Conservation (phyloP, 2,329 filamentous ascomycete genomes). For the Ophiocordyceps camponoti-leonardi region DNA sequence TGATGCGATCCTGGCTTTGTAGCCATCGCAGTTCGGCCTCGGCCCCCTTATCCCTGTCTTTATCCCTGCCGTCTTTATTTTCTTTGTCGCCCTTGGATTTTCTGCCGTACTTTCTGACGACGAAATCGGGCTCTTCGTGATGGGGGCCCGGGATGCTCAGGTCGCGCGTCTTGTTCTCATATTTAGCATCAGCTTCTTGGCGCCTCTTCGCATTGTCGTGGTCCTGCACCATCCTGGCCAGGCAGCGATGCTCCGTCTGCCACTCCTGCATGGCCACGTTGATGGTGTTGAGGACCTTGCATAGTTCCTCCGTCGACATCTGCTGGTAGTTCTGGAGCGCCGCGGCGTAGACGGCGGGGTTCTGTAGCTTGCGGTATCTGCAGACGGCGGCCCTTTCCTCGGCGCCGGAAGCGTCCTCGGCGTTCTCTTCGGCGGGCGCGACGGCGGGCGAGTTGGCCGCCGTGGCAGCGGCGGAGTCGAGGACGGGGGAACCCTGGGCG, state of each 20-base stretch:
- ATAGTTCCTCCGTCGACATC: constrained; percentile 28
- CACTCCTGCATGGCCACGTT: constrained; percentile 30
- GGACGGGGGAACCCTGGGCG: constrained; percentile 18
- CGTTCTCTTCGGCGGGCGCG: constrained; percentile 11
- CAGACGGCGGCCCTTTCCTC: constrained; percentile 18
- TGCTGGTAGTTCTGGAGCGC: constrained; percentile 32
- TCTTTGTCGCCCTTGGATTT: constrained; percentile 27
- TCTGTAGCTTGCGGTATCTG: constrained; percentile 31
- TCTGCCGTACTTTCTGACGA: constrained; percentile 12
- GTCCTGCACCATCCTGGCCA: constrained; percentile 35
- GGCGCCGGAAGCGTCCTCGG: constrained; percentile 17
- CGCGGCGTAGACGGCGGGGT: constrained; percentile 29
- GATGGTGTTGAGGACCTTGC: constrained; percentile 23
- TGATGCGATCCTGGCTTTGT: constrained; percentile 37
- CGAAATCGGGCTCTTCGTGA: constrained; percentile 33
- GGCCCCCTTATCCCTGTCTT: not conserved
- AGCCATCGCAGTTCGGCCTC: constrained; percentile 16
- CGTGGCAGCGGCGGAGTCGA: constrained; percentile 20
- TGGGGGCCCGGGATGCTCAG: constrained; percentile 20
- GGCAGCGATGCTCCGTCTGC: constrained; percentile 34
- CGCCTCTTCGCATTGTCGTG: constrained; percentile 38
- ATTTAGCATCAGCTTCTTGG: constrained; percentile 27
- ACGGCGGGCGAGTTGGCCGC: constrained; percentile 19
- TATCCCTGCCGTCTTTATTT: constrained; percentile 23
- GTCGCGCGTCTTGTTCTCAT: constrained; percentile 10